Percentiles rank a stretch among this genome's conserved stretches.
Evolutionary conservation across 495 filamentous ascomycete genomes (phyloP).

Genomic region (Aspergillus nanangensis): DNA sequence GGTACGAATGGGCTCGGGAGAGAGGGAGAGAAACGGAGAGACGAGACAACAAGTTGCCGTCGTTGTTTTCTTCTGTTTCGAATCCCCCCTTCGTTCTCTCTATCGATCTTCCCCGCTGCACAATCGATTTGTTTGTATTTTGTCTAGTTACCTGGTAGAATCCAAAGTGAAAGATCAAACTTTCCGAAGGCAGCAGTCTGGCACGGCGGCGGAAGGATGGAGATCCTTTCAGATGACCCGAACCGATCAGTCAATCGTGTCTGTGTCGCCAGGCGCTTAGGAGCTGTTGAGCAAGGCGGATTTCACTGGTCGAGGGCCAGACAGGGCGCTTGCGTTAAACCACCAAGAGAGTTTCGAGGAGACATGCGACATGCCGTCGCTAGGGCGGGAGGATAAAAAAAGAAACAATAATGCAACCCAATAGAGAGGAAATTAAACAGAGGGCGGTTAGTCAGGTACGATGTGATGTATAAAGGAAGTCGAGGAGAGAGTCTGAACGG

Average conservation of each 20-base stretch:
- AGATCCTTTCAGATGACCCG: conserved; percentile 7
- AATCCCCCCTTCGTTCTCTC: conserved; percentile 9
- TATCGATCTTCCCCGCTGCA: conserved; percentile 3
- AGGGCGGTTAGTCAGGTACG: too few relatives aligned
- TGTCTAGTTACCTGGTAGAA: conserved; percentile 22
- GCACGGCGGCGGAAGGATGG: not conserved
- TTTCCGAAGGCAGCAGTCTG: conserved; percentile 4
- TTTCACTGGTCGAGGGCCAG: conserved; percentile 19
- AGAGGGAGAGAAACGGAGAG: conserved; percentile 21
- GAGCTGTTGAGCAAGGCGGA: conserved; percentile 13
- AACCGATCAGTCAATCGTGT: conserved; percentile 5
- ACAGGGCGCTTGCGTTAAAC: conserved; percentile 22
- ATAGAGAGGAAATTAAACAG: too few relatives aligned
- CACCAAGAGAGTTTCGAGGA: conserved; percentile 14
- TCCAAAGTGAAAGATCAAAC: not conserved
- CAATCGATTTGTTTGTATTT: conserved; percentile 4
- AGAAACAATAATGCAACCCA: conserved; percentile 1
- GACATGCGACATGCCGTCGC: conserved; percentile 26
- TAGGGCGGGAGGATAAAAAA: conserved; percentile 1
- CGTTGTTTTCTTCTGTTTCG: conserved; percentile 1
- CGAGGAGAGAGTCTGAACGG: not conserved
- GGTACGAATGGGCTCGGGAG: conserved; percentile 18
- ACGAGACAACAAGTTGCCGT: conserved; percentile 6
- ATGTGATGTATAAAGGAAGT: too few relatives aligned
- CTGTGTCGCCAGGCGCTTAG: conserved; percentile 35